Conservation (phyloP, 1,284 basidiomycete genomes). For the Lignosus rhinocerotis region DNA sequence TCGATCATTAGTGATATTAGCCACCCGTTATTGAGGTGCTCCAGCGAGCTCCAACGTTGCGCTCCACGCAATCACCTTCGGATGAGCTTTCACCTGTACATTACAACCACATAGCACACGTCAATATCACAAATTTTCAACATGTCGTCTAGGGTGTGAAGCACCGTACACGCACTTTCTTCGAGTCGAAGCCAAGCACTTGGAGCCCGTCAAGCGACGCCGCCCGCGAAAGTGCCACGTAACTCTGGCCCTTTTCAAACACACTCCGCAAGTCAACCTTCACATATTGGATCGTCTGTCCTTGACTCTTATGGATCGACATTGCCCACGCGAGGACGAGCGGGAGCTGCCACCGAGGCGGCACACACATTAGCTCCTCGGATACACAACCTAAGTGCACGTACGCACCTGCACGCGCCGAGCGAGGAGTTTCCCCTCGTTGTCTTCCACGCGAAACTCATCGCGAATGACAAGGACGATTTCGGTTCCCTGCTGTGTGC, state of each 20-base stretch:
- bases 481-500: slow-evolving; percentile 61
- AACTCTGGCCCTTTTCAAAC: slow-evolving; percentile 95
- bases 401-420: slow-evolving; percentile 56
- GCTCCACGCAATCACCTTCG: slow-evolving; percentile 69
- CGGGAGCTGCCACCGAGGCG: slow-evolving; percentile 50
- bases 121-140: not conserved
- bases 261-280: slow-evolving; percentile 80
- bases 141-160: not conserved
- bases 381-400: slow-evolving; percentile 3
- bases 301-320: slow-evolving; percentile 95
- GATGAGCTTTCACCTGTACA: slow-evolving; percentile 64
- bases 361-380: not conserved
- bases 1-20: not conserved
- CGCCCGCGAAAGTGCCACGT: slow-evolving; percentile 95
- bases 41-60: slow-evolving; percentile 47
- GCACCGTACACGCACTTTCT: slow-evolving; percentile 54
- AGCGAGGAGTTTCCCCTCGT: slow-evolving; percentile 39
- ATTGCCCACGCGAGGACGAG: slow-evolving; percentile 91
- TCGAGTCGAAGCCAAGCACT: slow-evolving; percentile 82
- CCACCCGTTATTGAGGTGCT: not conserved
- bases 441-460: slow-evolving; percentile 48
- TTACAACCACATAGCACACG: not conserved
- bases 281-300: slow-evolving; percentile 85
- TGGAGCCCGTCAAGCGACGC: slow-evolving; percentile 91
- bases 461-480: slow-evolving; percentile 51